These are phyloP conservation scores for Macrophomina tecta DNA, from an alignment of 2,329 filamentous ascomycete genomes.

Conservation along the genomic window DNA sequence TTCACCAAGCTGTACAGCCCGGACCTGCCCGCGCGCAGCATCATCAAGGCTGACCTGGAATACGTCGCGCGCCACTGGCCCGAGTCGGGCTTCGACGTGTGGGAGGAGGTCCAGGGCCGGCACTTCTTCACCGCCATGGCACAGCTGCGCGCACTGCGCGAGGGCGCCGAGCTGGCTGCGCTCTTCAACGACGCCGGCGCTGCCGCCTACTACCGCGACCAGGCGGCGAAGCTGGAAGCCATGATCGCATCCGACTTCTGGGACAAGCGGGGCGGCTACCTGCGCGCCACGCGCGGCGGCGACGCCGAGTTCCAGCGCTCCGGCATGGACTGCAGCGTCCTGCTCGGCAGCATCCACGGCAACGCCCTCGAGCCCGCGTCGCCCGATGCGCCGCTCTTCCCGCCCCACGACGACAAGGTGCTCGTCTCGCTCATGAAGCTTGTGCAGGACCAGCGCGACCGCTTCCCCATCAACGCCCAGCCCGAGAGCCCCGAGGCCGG, in stretches of 20 bases:
- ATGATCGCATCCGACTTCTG: slow-evolving; percentile 45
- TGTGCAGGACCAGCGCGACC: slow-evolving; percentile 41
- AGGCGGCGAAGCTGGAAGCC: slow-evolving; percentile 43
- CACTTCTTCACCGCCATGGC: slow-evolving; percentile 51
- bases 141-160: slow-evolving; percentile 43
- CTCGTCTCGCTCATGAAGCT: slow-evolving; percentile 45
- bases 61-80: slow-evolving; percentile 53
- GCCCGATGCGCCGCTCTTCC: slow-evolving; percentile 55
- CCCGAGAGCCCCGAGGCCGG: slow-evolving; percentile 30
- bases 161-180: slow-evolving; percentile 43
- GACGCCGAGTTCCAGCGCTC: slow-evolving; percentile 47
- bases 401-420: slow-evolving; percentile 47
- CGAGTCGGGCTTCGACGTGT: slow-evolving; percentile 50
- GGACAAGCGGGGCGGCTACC: slow-evolving; percentile 44
- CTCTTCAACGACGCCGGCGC: slow-evolving; percentile 46
- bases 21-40: slow-evolving; percentile 43
- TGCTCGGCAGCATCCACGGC: slow-evolving; percentile 48
- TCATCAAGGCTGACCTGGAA: slow-evolving; percentile 54
- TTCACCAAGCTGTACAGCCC: slow-evolving; percentile 46
- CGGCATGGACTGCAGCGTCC: slow-evolving; percentile 47
- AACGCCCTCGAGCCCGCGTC: slow-evolving; percentile 45
- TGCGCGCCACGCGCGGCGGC: slow-evolving; percentile 45
- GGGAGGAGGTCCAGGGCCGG: slow-evolving; percentile 53
- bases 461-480: slow-evolving; percentile 48
- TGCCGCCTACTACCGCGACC: slow-evolving; percentile 45